Base-by-base conservation (phyloP, 176 grass and related monocot genomes). In the Rhipidocladum racemiflorum region DNA sequence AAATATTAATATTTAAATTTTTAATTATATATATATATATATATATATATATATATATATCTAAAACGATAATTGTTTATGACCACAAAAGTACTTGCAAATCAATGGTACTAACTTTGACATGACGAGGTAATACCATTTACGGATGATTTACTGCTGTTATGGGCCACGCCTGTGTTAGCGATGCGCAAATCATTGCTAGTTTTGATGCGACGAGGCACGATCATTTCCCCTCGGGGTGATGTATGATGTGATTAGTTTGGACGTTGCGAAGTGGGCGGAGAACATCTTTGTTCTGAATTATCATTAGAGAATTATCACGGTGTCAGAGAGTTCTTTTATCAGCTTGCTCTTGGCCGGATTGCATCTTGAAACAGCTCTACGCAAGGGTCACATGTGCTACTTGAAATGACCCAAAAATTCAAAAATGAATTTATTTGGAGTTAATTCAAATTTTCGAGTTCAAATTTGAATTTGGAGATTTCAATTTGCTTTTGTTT, bases 251-350 rank as follows among this genome's bases (percentile, higher is more conserved):
- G 14, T 5, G 23, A 36, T 1, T 14, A 7, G 9, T 14, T 78
- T 21, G 84, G 76, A 72, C 3, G 70, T 0, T 81, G 49, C 61
- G 60, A 81, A 74, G 25, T 10, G 60, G 85, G 75, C 70, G n/a
- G 28, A 2, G 69, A 35, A 7, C 38, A 39, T 69, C 44, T 85
- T 79, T 72, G 56, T 24, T 24, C 39, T 21, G 48, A 24, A 67
- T 34, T 16, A 57, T 85, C 11, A 16, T 2, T 12, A 6, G 25
- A 20, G 36, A 38, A 17, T 20, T 8, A 35, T 18, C 40, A 6
- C 8, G 48, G 72, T 67, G 82, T 68, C 49, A 68, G 72, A 43
- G 18, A 9, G 13, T 1, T 27, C 18, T 32, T 36, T 59, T 36
- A 36, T 36, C 43, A n/a, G 43, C 43, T 66, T 36, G 32, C 12